Conservation (phyloP, 23 red algal species). For the Porphyridium purpureum region DNA sequence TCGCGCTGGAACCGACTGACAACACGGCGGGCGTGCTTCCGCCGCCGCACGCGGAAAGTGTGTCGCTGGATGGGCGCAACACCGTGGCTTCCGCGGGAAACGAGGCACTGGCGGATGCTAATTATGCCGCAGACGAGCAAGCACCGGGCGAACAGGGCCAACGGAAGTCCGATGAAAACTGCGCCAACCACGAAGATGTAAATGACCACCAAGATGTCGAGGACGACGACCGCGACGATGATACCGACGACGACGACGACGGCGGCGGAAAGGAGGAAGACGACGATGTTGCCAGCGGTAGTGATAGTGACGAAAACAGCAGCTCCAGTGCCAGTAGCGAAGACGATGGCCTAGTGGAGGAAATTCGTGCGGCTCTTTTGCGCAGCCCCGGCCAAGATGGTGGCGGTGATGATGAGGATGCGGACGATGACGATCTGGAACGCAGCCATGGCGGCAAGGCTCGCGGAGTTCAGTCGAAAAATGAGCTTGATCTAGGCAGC, state of each 20-base stretch:
- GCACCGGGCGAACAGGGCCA: too few relatives aligned
- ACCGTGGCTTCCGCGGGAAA: too few relatives aligned
- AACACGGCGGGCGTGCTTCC: too few relatives aligned
- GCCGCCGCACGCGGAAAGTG: too few relatives aligned
- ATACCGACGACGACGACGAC: slow-evolving; percentile 3
- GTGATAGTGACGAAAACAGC: slow-evolving; percentile 3
- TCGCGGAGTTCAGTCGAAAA: neutral
- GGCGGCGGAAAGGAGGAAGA: neutral
- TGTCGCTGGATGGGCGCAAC: too few relatives aligned
- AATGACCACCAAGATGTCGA: neutral
- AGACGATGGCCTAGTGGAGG: neutral
- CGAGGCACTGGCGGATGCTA: too few relatives aligned
- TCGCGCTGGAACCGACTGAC: too few relatives aligned
- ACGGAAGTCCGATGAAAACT: too few relatives aligned
- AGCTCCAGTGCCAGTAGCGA: too few relatives aligned
- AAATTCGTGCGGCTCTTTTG: neutral
- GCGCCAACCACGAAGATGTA: neutral
- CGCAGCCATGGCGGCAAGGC: neutral
- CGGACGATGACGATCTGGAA: too few relatives aligned
- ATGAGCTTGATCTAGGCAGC: neutral
- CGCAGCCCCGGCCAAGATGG: neutral
- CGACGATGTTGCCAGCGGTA: slow-evolving; percentile 1
- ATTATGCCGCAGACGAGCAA: too few relatives aligned
- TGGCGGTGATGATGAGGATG: slow-evolving; percentile 2
- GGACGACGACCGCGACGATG: slow-evolving; percentile 1